These are phyloP conservation scores for Fusarium buxicola DNA, from an alignment of 2,329 filamentous ascomycete species.

Conservation along the genomic window DNA sequence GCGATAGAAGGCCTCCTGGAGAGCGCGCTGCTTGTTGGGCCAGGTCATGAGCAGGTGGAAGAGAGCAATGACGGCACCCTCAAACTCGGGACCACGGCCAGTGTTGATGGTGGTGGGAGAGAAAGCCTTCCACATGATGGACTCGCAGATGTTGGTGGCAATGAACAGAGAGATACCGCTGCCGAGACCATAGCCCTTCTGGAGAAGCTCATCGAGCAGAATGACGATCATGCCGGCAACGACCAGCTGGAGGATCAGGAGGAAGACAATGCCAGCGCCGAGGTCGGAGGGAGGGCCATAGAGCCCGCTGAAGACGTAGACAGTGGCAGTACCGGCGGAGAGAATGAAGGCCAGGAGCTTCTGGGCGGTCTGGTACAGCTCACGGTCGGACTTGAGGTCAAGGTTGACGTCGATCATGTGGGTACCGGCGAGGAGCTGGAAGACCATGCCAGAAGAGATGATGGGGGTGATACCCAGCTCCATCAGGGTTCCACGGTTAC, in stretches of 20 bases:
- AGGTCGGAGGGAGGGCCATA: conserved; percentile 98
- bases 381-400: conserved; percentile 99
- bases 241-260: conserved; percentile 97
- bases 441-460: conserved; percentile 99
- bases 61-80: conserved; percentile 96
- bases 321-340: conserved; percentile 95
- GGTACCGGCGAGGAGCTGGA: conserved; percentile 99
- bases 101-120: conserved; percentile 99
- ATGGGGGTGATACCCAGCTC: conserved; percentile 98
- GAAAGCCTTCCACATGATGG: conserved; percentile 99
- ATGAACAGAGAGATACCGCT: conserved; percentile 99
- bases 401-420: conserved; percentile 99
- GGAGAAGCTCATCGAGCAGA: conserved; percentile 97
- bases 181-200: conserved; percentile 99
- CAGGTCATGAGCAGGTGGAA: conserved; percentile 98
- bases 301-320: conserved; percentile 97
- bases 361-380: conserved; percentile 99
- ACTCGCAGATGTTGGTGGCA: conserved; percentile 99
- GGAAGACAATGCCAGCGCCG: conserved; percentile 96
- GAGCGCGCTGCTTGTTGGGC: conserved; percentile 98
- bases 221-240: conserved; percentile 99
- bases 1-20: conserved; percentile 98
- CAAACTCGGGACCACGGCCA: conserved; percentile 97
- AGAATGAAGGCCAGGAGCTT: conserved; percentile 99
- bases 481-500: conserved; percentile 97